These are phyloP conservation scores for Yarrowia galli DNA, from an alignment of 1,139 yeast species.

Conservation along the genomic window DNA sequence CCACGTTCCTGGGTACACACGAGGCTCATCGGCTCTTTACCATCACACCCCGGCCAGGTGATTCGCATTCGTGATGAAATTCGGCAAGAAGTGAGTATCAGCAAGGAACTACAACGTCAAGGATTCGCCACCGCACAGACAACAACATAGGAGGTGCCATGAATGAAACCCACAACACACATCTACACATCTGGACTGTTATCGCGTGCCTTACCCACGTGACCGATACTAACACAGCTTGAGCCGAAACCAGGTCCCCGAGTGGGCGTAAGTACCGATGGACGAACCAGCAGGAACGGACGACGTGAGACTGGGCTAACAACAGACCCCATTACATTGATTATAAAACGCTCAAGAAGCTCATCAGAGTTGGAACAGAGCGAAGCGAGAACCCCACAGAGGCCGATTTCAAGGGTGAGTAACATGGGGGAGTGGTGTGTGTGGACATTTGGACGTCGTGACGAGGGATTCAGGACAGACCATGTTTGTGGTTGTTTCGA, in stretches of 20 bases:
- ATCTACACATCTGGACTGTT: background rate
- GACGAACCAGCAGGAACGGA: background rate
- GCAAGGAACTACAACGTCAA: background rate
- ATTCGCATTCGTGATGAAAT: slow-evolving; percentile 63
- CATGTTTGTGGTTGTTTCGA: background rate
- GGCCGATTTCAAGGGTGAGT: slow-evolving; percentile 41
- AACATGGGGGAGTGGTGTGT: background rate
- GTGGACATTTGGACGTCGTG: no score
- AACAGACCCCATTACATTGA: slow-evolving; percentile 69
- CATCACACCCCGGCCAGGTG: slow-evolving; percentile 23
- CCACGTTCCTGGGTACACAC: background rate
- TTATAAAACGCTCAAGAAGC: slow-evolving; percentile 83
- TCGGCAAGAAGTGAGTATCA: slow-evolving; percentile 68
- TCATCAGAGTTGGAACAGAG: slow-evolving; percentile 63
- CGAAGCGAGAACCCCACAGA: slow-evolving; percentile 41
- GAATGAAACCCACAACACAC: background rate
- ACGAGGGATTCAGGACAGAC: background rate
- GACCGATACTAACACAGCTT: slow-evolving; percentile 51
- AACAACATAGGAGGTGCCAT: background rate
- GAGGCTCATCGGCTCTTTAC: slow-evolving; percentile 4
- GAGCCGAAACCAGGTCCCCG: slow-evolving; percentile 87
- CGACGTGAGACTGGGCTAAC: slow-evolving; percentile 39
- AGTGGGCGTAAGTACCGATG: slow-evolving; percentile 64
- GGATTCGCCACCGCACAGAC: background rate
- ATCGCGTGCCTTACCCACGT: slow-evolving; percentile 16